Evolutionary conservation across 1,284 basidiomycete genomes (phyloP), one percentile per base, ranked within the genome.

Genomic region (Ustilago xerochloae): DNA sequence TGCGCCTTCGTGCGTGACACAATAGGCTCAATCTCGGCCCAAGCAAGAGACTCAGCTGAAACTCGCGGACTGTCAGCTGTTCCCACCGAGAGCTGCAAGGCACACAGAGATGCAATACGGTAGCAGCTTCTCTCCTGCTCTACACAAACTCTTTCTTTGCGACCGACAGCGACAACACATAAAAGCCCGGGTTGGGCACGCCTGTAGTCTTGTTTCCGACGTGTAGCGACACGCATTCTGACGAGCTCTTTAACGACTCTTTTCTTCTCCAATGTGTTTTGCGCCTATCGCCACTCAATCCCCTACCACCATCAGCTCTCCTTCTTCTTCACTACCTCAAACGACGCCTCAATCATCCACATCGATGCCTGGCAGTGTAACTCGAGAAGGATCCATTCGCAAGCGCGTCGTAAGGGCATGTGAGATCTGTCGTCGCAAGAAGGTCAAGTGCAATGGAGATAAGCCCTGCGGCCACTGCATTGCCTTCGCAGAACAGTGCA

Each of bases 381-480:
- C 72, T 10, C 33, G 36, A 7, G 66, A 70, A 18, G 68, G 62
- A 1, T 63, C 64, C 0, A 49, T 57, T 8, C 70, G 75, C 9
- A 74, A 77, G 16, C 66, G 75, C 3, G 66, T 75, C 15, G 63
- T 63, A 13, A 53, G 75, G 1, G 75, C 75, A 3, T 77, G 75
- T 53, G 75, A 77, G 35, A 63, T 75, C 3, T 77, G 75, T 29
- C 66, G 75, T 10, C 66, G 75, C 46, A 77, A 77, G 15, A 77
- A 78, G 54, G 73, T 78, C 65, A 72, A 73, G 49, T 78, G 76
- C 49, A 75, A 76, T 29, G 76, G 76, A n/a, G 51, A 66, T 16
- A 76, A 70, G 30, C 72, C 72, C 0, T 78, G 76, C 51, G 61
- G 51, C 36, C 65, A 73, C 18, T 78, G 76, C 64, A 61, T 64